Base-by-base conservation (phyloP, 495 filamentous ascomycete genomes). In the Penicillium riverlandense region DNA sequence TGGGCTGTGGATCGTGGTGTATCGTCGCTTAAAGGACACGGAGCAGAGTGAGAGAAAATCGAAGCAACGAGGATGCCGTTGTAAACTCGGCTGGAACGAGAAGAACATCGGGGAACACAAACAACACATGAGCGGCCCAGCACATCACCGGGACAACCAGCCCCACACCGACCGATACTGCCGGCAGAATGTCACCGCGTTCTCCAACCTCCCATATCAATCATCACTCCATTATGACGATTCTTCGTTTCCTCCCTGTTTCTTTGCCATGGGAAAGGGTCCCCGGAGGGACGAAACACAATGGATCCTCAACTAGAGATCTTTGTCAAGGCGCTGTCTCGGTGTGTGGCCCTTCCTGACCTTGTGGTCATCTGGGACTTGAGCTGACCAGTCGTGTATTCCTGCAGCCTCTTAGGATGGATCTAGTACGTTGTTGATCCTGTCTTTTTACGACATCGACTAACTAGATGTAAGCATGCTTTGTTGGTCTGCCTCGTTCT, bases 401-500 rank as follows among this genome's bases (percentile, higher is more conserved):
- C n/a, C 36, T 14, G 39, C 37, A 71, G 67, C 32, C 59, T 69
- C 28, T 47, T 71, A 37, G 67, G 67, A 48, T 71, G 67, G 67
- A 59, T 65, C 48, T 71, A 71, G 67, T 71, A 65, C 50, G 67
- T 62, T 12, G 32, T 4, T 16, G 5, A 38, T 34, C 30, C 15
- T 6, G 22, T 4, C 22, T 22, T 22, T 3, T 3, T 22, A 22
- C 22, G 22, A 2, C 22, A 22, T 4, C 4, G 22, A 22, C 22
- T 22, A 47, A 41, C 36, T 0, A 7, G 27, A 8, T 9, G 35
- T 35, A 44, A 78, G 75, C 65, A 80, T 79, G 45, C 41, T 82
- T n/a, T 78, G 75, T 57, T 94, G 90, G 90, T 86, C 84, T 1
- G 59, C 84, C 33, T 95, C 88, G 10, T 97, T 96, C 67, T 98